Base-by-base conservation (phyloP, 1,284 basidiomycete genomes). In the Chalciporus sp. region DNA sequence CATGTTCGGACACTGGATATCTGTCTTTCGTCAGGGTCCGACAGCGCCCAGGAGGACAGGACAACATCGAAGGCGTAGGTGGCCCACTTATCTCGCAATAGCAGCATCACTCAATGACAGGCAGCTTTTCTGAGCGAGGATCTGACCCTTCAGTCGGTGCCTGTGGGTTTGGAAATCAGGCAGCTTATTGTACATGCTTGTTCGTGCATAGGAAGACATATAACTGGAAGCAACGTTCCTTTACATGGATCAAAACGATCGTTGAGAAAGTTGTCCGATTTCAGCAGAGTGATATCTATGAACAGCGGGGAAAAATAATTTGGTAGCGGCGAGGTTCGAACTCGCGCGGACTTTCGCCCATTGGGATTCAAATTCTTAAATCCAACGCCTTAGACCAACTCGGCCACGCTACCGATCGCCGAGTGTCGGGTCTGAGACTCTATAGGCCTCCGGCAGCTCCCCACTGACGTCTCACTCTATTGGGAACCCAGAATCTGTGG, bases 241-340 rank as follows among this genome's bases (percentile, higher is more conserved):
- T 48, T 10, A 3, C 20, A 4, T 33, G 16, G 16, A 39, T 10
- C 9, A 39, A 39, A 10, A 39, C 7, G 5, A 35, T 39, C n/a
- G n/a, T 19, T 39, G 17, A 37, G 31, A 35, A 17, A n/a, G 29
- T 31, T 9, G 29, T 14, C 12, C 10, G 29, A 31, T 31, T 9
- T 10, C 12, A 7, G 29, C 10, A 31, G 29, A 23, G 29, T 31
- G 29, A 35, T 35, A 14, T 14, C 12, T 16, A 19, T n/a, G 14
- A 7, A 19, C 4, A n/a, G 20, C 14, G 26, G 8, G 16, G 33
- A 8, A 29, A 12, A 31, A 31, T 49, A 44, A 42, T 0, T 31
- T 86, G 85, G 84, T 84, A 84, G 80, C 83, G 82, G 85, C 84
- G 85, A 86, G 85, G 83, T 85, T 87, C 85, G 85, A 88, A 87